phyloP scores from a whole-genome alignment of 768 basidiomycete genomes.

The Russula lepida region DNA sequence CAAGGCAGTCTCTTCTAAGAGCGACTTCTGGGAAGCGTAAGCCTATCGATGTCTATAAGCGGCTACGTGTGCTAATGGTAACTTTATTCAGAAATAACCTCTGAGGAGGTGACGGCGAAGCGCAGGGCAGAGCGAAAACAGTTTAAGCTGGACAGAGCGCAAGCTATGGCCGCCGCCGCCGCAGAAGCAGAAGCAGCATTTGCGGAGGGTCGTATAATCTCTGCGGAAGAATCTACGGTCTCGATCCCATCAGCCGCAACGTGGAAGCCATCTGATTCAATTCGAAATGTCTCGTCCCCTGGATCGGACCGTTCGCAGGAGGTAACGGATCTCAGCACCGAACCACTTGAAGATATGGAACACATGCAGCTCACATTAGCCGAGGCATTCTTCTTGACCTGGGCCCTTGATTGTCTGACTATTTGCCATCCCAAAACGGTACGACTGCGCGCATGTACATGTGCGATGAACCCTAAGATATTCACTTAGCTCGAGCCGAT shows the following conservation, averaged over 20 bases:
- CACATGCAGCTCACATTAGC: conserved; percentile 85
- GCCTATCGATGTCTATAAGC: conserved; percentile 23
- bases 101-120: conserved; percentile 86
- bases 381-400: conserved; percentile 83
- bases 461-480: neutral
- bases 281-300: conserved; percentile 21
- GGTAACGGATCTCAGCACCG: conserved; percentile 38
- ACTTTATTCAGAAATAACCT: conserved; percentile 50
- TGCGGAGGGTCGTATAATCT: conserved; percentile 57
- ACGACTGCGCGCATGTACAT: conserved; percentile 24
- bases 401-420: conserved; percentile 77
- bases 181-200: conserved; percentile 76
- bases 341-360: conserved; percentile 64
- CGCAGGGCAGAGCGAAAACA: conserved; percentile 83
- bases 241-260: conserved; percentile 72
- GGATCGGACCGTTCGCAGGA: conserved; percentile 21
- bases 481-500: conserved; percentile 43
- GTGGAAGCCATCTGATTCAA: conserved; percentile 50
- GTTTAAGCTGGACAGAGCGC: conserved; percentile 88
- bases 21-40: conserved; percentile 51
- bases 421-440: conserved; percentile 62
- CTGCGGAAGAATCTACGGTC: conserved; percentile 45
- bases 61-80: neutral
- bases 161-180: conserved; percentile 74
- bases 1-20: conserved; percentile 60